Evolutionary conservation across 805 yeast genomes (phyloP).

Genomic region (Hanseniaspora lachancei): DNA sequence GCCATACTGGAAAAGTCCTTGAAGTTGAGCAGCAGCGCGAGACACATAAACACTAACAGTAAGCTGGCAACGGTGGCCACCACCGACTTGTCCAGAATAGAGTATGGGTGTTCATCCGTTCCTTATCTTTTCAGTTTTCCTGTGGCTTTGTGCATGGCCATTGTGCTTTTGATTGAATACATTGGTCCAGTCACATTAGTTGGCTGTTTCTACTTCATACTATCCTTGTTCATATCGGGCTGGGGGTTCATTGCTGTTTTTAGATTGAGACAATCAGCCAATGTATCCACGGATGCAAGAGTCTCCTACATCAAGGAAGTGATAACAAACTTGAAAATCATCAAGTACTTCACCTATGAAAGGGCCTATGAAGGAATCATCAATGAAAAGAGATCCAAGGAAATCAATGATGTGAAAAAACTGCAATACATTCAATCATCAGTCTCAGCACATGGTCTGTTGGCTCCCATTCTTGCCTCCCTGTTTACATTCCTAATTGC

Average conservation of each 20-base stretch:
- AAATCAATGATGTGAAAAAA: constrained; percentile 45
- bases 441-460: constrained; percentile 50
- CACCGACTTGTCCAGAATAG: constrained; percentile 70
- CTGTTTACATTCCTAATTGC: constrained; percentile 42
- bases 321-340: constrained; percentile 61
- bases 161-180: constrained; percentile 50
- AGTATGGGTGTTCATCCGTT: constrained; percentile 57
- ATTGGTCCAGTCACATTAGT: constrained; percentile 62
- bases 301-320: constrained; percentile 68
- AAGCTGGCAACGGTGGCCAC: constrained; percentile 66
- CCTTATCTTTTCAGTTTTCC: constrained; percentile 56
- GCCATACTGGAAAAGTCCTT: constrained; percentile 59
- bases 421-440: constrained; percentile 40
- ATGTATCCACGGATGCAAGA: constrained; percentile 58
- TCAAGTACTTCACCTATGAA: constrained; percentile 89
- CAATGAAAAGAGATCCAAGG: constrained; percentile 42
- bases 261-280: constrained; percentile 42
- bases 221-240: constrained; percentile 31
- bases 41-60: constrained; percentile 50
- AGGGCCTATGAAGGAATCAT: constrained; percentile 53
- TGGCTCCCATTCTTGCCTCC: constrained; percentile 60
- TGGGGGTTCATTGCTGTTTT: constrained; percentile 41
- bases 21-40: constrained; percentile 42
- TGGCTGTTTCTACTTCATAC: constrained; percentile 49
- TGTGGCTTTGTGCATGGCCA: constrained; percentile 45